Conservation (phyloP, 345 rosid species). For the Euclidium syriacum region DNA sequence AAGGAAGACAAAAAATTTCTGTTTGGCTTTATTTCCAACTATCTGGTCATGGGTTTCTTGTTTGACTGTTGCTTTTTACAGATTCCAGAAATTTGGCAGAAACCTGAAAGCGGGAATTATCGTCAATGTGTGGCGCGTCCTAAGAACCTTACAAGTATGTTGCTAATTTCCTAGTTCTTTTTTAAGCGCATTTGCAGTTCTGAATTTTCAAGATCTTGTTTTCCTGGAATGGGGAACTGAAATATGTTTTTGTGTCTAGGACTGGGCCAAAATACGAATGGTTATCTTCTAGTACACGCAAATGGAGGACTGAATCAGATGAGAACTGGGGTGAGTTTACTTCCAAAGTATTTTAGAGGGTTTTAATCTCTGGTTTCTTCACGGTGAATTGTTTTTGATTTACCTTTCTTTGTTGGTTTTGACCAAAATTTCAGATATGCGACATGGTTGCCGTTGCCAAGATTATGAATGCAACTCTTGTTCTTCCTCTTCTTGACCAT, state of each 20-base stretch:
- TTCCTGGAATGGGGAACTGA: constrained; percentile 2
- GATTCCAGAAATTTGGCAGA: constrained; percentile 90
- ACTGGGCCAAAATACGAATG: constrained; percentile 46
- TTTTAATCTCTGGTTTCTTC: background rate
- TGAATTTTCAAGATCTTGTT: background rate
- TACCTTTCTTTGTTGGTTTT: constrained; percentile 7
- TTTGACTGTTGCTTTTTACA: constrained; percentile 25
- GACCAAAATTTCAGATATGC: constrained; percentile 61
- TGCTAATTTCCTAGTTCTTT: background rate
- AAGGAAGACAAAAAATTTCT: background rate
- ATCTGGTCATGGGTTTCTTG: background rate
- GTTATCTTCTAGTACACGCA: constrained; percentile 87
- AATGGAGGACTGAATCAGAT: constrained; percentile 99
- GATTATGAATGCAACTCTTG: constrained; percentile 94
- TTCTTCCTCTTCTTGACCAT: constrained; percentile 94
- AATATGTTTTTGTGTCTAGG: constrained; percentile 25
- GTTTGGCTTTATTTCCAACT: background rate
- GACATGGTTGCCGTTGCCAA: constrained; percentile 97
- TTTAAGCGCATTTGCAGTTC: background rate
- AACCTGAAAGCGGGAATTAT: constrained; percentile 60
- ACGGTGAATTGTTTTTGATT: background rate
- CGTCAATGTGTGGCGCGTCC: constrained; percentile 64
- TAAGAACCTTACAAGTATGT: constrained; percentile 50
- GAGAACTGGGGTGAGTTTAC: constrained; percentile 90
- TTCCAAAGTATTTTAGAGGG: background rate